Conservation (phyloP, 2,329 filamentous ascomycete species). For the Ophiostoma montium region DNA sequence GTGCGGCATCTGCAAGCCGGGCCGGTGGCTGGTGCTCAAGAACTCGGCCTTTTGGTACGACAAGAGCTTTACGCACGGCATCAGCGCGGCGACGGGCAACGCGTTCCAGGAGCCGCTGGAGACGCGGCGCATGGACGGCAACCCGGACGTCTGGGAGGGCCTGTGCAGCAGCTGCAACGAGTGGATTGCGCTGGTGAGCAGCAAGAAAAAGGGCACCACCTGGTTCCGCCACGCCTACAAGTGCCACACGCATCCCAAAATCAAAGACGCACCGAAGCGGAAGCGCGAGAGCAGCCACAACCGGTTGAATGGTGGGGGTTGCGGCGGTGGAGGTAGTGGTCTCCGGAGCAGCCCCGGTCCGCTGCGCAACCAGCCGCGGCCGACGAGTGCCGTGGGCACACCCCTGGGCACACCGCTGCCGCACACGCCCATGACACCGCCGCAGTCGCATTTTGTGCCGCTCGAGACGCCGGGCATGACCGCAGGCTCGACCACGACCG, state of each 20-base stretch:
- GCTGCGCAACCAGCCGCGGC: no score
- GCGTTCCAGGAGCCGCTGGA: slow-evolving; percentile 66
- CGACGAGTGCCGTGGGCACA: neutral
- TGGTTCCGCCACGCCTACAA: slow-evolving; percentile 88
- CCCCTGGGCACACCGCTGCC: neutral
- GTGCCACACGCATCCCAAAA: slow-evolving; percentile 59
- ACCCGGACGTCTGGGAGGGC: slow-evolving; percentile 70
- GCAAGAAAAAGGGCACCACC: slow-evolving; percentile 83
- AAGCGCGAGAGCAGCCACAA: slow-evolving; percentile 47
- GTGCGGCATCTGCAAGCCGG: slow-evolving; percentile 80
- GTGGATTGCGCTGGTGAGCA: slow-evolving; percentile 70
- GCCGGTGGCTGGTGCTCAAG: slow-evolving; percentile 75
- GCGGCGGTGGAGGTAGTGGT: neutral
- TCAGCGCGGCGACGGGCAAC: slow-evolving; percentile 66
- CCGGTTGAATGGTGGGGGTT: slow-evolving; percentile 21
- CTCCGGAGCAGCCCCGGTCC: slow-evolving; percentile 3
- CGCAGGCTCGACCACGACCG: neutral
- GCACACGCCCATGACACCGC: slow-evolving; percentile 23
- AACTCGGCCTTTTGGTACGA: slow-evolving; percentile 92
- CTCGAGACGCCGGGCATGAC: slow-evolving; percentile 8
- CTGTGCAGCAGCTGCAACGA: slow-evolving; percentile 66
- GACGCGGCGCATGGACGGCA: slow-evolving; percentile 63
- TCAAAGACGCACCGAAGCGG: slow-evolving; percentile 56
- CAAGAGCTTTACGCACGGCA: slow-evolving; percentile 79
- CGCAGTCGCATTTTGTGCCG: slow-evolving; percentile 32